Conservation (phyloP, 768 basidiomycete genomes). For the Chalciporus pseudorubinellus region DNA sequence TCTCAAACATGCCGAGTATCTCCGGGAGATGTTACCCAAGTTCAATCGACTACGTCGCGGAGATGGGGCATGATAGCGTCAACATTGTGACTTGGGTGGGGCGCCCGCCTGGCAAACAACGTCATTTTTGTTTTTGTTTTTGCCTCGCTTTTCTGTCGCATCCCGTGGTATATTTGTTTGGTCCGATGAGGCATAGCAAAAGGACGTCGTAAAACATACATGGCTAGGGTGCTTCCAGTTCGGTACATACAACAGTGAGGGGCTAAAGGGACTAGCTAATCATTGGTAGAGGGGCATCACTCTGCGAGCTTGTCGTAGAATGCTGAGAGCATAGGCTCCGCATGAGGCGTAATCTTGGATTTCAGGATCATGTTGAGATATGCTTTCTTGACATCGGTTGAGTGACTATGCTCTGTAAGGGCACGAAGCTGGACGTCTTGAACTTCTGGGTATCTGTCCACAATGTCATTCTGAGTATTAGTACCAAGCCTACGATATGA, state of each 20-base stretch:
- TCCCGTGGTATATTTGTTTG: no score
- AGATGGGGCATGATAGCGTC: slow-evolving; percentile 43
- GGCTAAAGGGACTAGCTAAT: not conserved
- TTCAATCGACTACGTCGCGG: slow-evolving; percentile 73
- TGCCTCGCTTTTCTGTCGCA: no score
- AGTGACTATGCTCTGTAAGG: slow-evolving; percentile 8
- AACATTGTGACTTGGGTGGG: no score
- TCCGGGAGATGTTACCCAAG: slow-evolving; percentile 88
- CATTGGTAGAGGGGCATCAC: not conserved
- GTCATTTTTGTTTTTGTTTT: no score
- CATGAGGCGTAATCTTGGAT: slow-evolving; percentile 7
- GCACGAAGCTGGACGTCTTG: slow-evolving; percentile 15
- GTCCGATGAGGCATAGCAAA: no score
- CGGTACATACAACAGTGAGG: no score
- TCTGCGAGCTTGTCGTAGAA: slow-evolving; percentile 14
- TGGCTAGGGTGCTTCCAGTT: no score
- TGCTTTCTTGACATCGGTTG: slow-evolving; percentile 13
- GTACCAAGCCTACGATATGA: not conserved
- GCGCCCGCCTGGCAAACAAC: no score
- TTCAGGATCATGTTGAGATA: slow-evolving; percentile 10
- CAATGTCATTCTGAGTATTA: not conserved
- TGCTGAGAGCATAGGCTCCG: slow-evolving; percentile 10
- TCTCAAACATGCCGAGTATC: slow-evolving; percentile 86
- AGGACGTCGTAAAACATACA: no score
- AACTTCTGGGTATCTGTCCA: slow-evolving; percentile 17